Evolutionary conservation across 148 eudicot genomes (phyloP), one percentile per base, ranked within the genome.

Genomic region (Heliosperma pusillum): DNA sequence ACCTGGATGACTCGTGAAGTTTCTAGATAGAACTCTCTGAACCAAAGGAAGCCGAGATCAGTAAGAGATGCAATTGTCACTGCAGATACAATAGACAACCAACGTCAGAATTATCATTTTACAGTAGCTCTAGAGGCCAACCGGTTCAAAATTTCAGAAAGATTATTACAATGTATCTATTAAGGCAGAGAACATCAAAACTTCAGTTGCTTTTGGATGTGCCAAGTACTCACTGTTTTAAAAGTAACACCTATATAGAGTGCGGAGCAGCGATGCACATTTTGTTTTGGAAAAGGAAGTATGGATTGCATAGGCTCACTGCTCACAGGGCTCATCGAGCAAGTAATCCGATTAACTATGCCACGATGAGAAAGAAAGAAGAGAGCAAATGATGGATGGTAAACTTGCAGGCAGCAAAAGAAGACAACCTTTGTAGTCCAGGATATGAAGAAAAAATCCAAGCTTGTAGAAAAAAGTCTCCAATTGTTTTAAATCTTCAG

Each of bases 1-100:
- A 95, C 99, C 99, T 95, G 99, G 77, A 95, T 95, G 69, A 95
- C 97, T 80, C 97, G 96, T 79, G 97, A 95, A 77, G 99, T 90
- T 81, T 95, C 99, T 83, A 95, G 80, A 81, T 95, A 95, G 79
- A 95, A 95, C 78, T 95, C 99, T 88, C 99, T 90, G 83, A 95
- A 92, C 99, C 97, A 95, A 70, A 92, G 83, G 76, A 95, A 92
- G 72, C 98, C 99, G 80, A 95, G 89, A 86, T 95, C 99, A 40
- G 97, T 90, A 84, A 95, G 84, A 55, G 85, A 89, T 75, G 91
- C 89, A 66, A 92, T 83, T 29, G 97, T 89, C 44, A 81, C 97
- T 95, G 96, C 83, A 89, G 68, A 80, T 26, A 83, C 29, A 76
- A 81, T 29, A 78, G 60, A 58, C 53, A 72, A 50, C 44, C 30